Conservation (phyloP, 2,329 filamentous ascomycete species). For the Aspergillus fructus region DNA sequence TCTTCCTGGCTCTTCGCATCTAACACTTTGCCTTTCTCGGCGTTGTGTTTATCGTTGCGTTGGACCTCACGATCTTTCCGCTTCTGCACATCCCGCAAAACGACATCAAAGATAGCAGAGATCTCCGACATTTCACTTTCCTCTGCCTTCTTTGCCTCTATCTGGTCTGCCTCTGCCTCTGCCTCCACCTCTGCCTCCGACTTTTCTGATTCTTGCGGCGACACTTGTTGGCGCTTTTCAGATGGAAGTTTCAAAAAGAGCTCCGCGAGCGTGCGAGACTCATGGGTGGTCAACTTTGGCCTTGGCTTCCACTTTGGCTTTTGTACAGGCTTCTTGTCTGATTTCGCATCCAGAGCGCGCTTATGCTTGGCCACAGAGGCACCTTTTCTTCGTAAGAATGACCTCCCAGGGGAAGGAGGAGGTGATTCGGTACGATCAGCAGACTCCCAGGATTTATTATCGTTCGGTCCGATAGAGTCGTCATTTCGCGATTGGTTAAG, state of each 20-base stretch:
- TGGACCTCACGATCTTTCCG: neutral
- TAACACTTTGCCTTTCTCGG: neutral
- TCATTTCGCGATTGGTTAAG: neutral
- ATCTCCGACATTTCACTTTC: slow-evolving; percentile 24
- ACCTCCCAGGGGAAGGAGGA: slow-evolving; percentile 5
- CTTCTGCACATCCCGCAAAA: slow-evolving; percentile 19
- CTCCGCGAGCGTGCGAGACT: slow-evolving; percentile 16
- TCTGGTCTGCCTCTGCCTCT: slow-evolving; percentile 1
- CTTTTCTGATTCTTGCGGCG: neutral
- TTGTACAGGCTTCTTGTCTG: neutral
- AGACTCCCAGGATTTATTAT: neutral
- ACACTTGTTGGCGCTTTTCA: slow-evolving; percentile 5
- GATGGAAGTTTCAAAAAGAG: slow-evolving; percentile 14
- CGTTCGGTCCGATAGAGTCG: neutral
- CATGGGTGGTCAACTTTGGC: slow-evolving; percentile 15
- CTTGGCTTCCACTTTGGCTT: slow-evolving; percentile 9
- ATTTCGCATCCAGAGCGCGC: neutral
- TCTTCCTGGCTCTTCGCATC: neutral
- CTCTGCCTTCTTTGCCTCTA: neutral
- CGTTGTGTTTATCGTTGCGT: neutral
- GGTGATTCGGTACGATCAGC: neutral
- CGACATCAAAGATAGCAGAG: slow-evolving; percentile 25
- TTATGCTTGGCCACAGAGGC: neutral
- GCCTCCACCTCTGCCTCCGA: neutral
- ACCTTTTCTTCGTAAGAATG: slow-evolving; percentile 14